Base-by-base conservation (phyloP, 495 filamentous ascomycete species). In the Daldinia decipiens region DNA sequence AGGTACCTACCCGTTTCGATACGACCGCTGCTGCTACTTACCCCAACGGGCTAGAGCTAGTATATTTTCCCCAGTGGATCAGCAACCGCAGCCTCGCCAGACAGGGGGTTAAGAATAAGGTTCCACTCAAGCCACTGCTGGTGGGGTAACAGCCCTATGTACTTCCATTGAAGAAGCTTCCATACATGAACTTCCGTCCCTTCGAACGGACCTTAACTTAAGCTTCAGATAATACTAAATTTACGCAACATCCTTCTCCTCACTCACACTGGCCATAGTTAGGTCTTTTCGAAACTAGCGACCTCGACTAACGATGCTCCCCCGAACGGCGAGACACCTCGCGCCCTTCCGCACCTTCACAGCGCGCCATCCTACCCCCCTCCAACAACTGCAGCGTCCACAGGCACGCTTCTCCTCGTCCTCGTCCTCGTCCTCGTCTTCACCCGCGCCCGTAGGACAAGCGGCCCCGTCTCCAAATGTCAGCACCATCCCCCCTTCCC, bases 391-490 rank as follows among this genome's bases (percentile, higher is more conserved):
- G 26, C 63, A 21, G 40, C 62, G 52, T 43, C 43, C 45, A 12
- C 38, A 39, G 11, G 55, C 62, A 56, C 74, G 66, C 52, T 68
- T 74, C 54, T 72, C 65, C 3, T 74, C 74, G 13, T 70, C 74
- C 13, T 47, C 56, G 21, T 24, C 21, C 21, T 24, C 21, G n/a
- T 72, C 65, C 3, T 74, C 74, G 13, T 70, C 74, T 9, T 47
- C 56, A 2, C 2, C 21, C 21, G 1, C 21, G 11, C 27, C 59
- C 31, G 15, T n/a, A 29, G 4, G 32, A 47, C 19, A 62, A 58
- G 55, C 54, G 54, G 43, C 47, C 19, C 24, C 5, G 1, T 75
- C 75, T 39, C 39, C 67, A 21, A 75, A 77, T 67, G 75, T 73
- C 57, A 75, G 21, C 21, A 24, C 21, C 2, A 24, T 2, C 21